Evolutionary conservation across 805 yeast genomes (phyloP).

Genomic region (Barnettozyma salicaria): DNA sequence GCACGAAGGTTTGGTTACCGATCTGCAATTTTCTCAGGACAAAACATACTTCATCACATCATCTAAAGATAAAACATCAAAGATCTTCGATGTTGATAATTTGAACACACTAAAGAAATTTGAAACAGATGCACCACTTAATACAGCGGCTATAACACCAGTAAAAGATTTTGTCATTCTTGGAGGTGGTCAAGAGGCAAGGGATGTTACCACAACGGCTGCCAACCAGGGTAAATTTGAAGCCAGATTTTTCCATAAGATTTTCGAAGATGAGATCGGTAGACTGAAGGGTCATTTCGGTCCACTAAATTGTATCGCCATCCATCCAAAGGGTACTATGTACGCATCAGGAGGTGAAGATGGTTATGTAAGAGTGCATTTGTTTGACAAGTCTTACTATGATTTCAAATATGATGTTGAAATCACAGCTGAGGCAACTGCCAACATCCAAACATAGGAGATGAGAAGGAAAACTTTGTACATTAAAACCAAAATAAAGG

Average conservation of each 20-base stretch:
- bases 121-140: constrained; percentile 88
- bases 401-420: constrained; percentile 93
- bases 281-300: constrained; percentile 99
- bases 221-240: constrained; percentile 93
- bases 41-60: constrained; percentile 85
- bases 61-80: constrained; percentile 85
- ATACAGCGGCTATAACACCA: constrained; percentile 92
- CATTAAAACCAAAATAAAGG: constrained; percentile 4
- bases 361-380: constrained; percentile 92
- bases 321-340: constrained; percentile 89
- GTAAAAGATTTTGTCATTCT: constrained; percentile 84
- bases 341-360: constrained; percentile 99
- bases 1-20: constrained; percentile 79
- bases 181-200: constrained; percentile 99
- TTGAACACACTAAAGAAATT: constrained; percentile 67
- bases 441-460: constrained; percentile 13
- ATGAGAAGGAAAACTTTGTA: constrained; percentile 1
- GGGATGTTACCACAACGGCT: constrained; percentile 96
- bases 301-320: constrained; percentile 90
- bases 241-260: constrained; percentile 91
- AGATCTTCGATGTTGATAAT: constrained; percentile 70
- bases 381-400: constrained; percentile 85
- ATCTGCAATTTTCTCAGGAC: constrained; percentile 85
- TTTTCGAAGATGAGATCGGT: constrained; percentile 93
- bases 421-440: constrained; percentile 55